Conservation (phyloP, 306 rosid genomes). For the Cucumis melo region DNA sequence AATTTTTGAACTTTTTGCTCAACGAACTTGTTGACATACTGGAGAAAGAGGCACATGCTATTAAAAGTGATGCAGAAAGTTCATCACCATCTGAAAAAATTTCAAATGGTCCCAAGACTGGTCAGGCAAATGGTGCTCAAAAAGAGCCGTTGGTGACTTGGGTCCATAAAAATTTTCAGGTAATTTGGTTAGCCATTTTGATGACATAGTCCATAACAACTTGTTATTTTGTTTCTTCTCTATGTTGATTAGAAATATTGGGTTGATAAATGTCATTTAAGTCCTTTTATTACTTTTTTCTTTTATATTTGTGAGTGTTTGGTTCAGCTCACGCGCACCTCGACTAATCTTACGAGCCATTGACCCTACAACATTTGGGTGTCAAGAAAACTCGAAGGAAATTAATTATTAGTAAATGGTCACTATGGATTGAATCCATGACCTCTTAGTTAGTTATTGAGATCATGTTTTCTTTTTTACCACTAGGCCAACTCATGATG, state of each 20-base stretch:
- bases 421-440: too few relatives aligned
- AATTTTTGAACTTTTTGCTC: conserved; percentile 92
- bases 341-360: too few relatives aligned
- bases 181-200: conserved; percentile 22
- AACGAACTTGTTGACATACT: conserved; percentile 96
- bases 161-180: conserved; percentile 99
- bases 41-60: conserved; percentile 92
- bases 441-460: too few relatives aligned
- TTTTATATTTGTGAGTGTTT: too few relatives aligned
- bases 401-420: too few relatives aligned
- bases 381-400: too few relatives aligned
- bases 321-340: too few relatives aligned
- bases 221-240: neutral
- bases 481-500: too few relatives aligned
- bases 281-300: neutral
- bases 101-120: conserved; percentile 65
- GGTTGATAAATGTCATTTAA: neutral
- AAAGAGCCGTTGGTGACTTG: conserved; percentile 91
- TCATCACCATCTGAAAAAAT: conserved; percentile 59
- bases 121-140: conserved; percentile 53
- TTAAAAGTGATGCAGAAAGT: conserved; percentile 59
- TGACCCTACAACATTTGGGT: too few relatives aligned
- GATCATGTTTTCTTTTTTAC: too few relatives aligned
- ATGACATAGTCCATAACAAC: neutral
- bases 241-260: neutral